A percentile compares a stretch with the other conserved stretches of the same genome.
Evolutionary conservation across 805 yeast genomes (phyloP).

Genomic region (Saturnispora halmiae): DNA sequence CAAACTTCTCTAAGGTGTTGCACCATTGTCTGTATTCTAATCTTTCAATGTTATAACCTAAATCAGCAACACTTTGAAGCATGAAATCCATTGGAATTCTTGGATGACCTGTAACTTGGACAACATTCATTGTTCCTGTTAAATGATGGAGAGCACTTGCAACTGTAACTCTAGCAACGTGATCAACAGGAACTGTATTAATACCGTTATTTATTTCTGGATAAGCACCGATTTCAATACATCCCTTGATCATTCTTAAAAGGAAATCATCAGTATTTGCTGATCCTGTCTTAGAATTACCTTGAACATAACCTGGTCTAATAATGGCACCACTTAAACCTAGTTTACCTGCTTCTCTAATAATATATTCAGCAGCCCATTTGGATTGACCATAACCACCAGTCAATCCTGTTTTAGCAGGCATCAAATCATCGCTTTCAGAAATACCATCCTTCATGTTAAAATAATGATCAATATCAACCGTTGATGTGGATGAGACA

Average conservation of each 20-base stretch:
- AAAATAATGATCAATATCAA: conserved; percentile 78
- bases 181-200: conserved; percentile 97
- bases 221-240: conserved; percentile 73
- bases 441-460: conserved; percentile 70
- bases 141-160: conserved; percentile 59
- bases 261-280: conserved; percentile 96
- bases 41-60: conserved; percentile 61
- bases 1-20: conserved; percentile 61
- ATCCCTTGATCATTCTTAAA: conserved; percentile 89
- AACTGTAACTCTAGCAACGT: conserved; percentile 85
- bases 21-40: conserved; percentile 77
- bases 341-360: conserved; percentile 76
- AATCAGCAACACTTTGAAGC: conserved; percentile 52
- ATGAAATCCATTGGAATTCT: conserved; percentile 73
- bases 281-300: conserved; percentile 74
- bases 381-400: conserved; percentile 96
- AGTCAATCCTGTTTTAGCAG: conserved; percentile 74
- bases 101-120: conserved; percentile 97
- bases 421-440: conserved; percentile 76
- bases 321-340: conserved; percentile 86
- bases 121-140: conserved; percentile 46
- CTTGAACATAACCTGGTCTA: conserved; percentile 95
- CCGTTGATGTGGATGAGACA: conserved; percentile 90
- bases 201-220: conserved; percentile 85
- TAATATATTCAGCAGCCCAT: conserved; percentile 92